Evolutionary conservation across 441 rosid genomes (phyloP).

Genomic region (Gossypium aridum): DNA sequence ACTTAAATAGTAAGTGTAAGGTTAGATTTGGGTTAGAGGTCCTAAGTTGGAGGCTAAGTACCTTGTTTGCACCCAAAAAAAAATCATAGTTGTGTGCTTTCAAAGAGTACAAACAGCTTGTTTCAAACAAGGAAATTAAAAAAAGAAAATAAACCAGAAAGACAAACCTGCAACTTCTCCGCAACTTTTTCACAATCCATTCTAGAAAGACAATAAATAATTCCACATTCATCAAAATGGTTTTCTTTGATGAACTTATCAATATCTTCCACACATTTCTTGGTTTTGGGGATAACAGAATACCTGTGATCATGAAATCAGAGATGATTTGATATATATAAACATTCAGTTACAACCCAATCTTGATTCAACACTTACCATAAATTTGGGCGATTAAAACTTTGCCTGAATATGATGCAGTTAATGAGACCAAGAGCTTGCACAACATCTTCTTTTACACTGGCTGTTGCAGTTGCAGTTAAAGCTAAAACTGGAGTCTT

Average conservation of each 20-base stretch:
- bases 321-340: conserved; percentile 15
- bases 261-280: conserved; percentile 84
- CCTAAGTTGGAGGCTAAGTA: neutral
- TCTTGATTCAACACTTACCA: conserved; percentile 38
- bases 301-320: conserved; percentile 54
- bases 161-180: conserved; percentile 70
- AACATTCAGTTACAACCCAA: conserved; percentile 10
- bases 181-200: conserved; percentile 97
- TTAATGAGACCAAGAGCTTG: conserved; percentile 94
- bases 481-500: conserved; percentile 87
- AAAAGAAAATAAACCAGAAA: conserved; percentile 8
- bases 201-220: conserved; percentile 93
- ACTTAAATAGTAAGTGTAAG: neutral
- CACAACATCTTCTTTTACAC: conserved; percentile 97
- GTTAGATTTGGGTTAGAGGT: neutral
- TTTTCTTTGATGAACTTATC: conserved; percentile 77
- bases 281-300: conserved; percentile 75
- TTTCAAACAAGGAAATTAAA: neutral
- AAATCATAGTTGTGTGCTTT: neutral
- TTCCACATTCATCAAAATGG: conserved; percentile 95
- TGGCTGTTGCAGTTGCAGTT: conserved; percentile 98
- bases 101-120: neutral
- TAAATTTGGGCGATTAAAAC: conserved; percentile 91
- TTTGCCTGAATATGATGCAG: conserved; percentile 92
- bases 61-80: neutral